Conservation (phyloP, 2,329 filamentous ascomycete genomes). For the Chrysoporthe puriensis region DNA sequence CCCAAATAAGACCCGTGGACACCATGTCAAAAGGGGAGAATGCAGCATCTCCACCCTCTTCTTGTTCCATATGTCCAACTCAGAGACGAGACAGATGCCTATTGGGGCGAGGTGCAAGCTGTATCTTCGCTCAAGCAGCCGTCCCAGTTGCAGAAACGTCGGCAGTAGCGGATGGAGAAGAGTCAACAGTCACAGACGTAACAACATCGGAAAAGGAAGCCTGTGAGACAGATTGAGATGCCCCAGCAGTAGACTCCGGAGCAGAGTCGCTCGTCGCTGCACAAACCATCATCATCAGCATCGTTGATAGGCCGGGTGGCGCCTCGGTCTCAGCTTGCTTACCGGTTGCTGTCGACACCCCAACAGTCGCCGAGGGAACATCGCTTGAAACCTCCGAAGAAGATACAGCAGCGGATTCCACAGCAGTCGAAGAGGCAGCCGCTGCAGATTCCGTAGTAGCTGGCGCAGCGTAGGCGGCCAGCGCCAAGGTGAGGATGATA, state of each 20-base stretch:
- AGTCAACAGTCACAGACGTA: too few species aligned
- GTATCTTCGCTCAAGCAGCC: too few species aligned
- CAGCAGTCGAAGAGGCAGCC: neutral
- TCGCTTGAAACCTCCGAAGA: neutral
- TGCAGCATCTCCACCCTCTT: neutral
- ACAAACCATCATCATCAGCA: slow-evolving; percentile 11
- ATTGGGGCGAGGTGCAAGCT: too few species aligned
- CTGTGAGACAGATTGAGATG: too few species aligned
- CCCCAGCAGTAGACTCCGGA: too few species aligned
- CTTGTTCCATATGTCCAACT: too few species aligned
- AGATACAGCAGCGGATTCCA: neutral
- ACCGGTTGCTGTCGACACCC: too few species aligned
- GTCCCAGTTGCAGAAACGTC: too few species aligned
- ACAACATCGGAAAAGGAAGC: too few species aligned
- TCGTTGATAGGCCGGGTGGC: neutral
- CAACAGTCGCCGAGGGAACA: neutral
- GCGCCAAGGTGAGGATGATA: slow-evolving; percentile 15
- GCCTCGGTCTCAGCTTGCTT: too few species aligned
- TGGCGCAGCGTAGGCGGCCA: slow-evolving; percentile 18
- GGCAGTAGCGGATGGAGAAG: too few species aligned
- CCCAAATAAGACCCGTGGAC: neutral
- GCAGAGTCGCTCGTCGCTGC: neutral
- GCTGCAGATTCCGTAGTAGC: neutral
- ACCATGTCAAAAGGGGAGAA: neutral
- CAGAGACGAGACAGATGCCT: too few species aligned